Evolutionary conservation across 2,329 filamentous ascomycete genomes (phyloP).

Genomic region (Chaetomiaceae sp.): DNA sequence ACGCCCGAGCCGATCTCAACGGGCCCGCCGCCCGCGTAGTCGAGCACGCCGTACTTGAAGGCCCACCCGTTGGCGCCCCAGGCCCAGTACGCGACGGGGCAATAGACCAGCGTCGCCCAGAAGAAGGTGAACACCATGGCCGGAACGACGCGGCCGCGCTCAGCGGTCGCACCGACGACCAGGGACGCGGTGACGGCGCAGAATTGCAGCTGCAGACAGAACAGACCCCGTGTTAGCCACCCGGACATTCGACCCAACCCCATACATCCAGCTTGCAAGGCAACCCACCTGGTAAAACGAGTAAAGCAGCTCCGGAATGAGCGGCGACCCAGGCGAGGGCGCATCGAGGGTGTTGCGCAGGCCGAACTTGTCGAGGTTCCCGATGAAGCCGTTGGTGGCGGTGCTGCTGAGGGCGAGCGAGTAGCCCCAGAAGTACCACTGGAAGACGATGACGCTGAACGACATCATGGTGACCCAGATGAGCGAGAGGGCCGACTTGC

Average conservation of each 20-base stretch:
- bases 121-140: constrained; percentile 93
- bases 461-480: constrained; percentile 98
- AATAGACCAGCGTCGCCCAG: constrained; percentile 97
- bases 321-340: constrained; percentile 81
- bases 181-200: constrained; percentile 88
- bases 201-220: constrained; percentile 87
- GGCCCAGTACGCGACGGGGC: constrained; percentile 90
- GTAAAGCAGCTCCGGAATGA: constrained; percentile 85
- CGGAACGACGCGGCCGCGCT: constrained; percentile 86
- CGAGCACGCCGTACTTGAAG: constrained; percentile 82
- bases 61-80: constrained; percentile 96
- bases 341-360: constrained; percentile 74
- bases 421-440: constrained; percentile 99
- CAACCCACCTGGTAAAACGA: constrained; percentile 75
- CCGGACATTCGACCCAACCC: neutral
- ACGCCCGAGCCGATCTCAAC: constrained; percentile 95
- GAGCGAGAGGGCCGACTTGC: constrained; percentile 94
- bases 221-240: constrained; percentile 6
- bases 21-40: constrained; percentile 93
- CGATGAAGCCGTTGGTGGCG: constrained; percentile 84
- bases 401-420: constrained; percentile 83
- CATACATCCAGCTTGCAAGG: neutral
- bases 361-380: constrained; percentile 82
- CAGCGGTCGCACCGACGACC: constrained; percentile 83
- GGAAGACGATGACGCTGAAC: constrained; percentile 84